Conservation (phyloP, 1,284 basidiomycete species). For the Coniferiporia weirii region DNA sequence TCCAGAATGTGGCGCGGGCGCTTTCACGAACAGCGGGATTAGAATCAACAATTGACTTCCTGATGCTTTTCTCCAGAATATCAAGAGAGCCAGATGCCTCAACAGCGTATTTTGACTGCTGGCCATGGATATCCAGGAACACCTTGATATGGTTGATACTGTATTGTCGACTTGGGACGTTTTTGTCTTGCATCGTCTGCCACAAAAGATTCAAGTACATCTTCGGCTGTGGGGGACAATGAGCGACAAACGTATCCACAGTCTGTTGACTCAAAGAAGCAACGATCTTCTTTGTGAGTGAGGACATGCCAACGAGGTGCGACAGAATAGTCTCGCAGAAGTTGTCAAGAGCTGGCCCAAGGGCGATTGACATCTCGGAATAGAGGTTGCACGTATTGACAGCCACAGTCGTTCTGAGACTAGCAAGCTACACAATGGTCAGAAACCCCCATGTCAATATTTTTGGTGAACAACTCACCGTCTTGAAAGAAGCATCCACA, state of each 20-base stretch:
- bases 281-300: constrained; percentile 92
- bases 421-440: constrained; percentile 55
- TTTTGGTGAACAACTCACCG: constrained; percentile 46
- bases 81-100: constrained; percentile 66
- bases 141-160: constrained; percentile 63
- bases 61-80: constrained; percentile 65
- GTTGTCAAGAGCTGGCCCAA: constrained; percentile 72
- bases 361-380: constrained; percentile 63
- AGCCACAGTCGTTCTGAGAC: constrained; percentile 89
- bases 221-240: constrained; percentile 73
- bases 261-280: constrained; percentile 82
- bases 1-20: constrained; percentile 77
- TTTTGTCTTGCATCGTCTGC: constrained; percentile 80
- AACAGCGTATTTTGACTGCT: constrained; percentile 56
- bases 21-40: constrained; percentile 78
- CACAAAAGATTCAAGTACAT: constrained; percentile 69
- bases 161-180: constrained; percentile 70
- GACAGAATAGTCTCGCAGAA: constrained; percentile 73
- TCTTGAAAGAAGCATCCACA: constrained; percentile 80
- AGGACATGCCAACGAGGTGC: constrained; percentile 81
- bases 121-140: constrained; percentile 68
- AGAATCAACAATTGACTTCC: constrained; percentile 70
- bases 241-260: constrained; percentile 61
- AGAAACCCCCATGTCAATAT: constrained; percentile 10
- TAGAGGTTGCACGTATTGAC: constrained; percentile 78